Conservation (phyloP, 768 basidiomycete species). For the Gautieria morchelliformis region DNA sequence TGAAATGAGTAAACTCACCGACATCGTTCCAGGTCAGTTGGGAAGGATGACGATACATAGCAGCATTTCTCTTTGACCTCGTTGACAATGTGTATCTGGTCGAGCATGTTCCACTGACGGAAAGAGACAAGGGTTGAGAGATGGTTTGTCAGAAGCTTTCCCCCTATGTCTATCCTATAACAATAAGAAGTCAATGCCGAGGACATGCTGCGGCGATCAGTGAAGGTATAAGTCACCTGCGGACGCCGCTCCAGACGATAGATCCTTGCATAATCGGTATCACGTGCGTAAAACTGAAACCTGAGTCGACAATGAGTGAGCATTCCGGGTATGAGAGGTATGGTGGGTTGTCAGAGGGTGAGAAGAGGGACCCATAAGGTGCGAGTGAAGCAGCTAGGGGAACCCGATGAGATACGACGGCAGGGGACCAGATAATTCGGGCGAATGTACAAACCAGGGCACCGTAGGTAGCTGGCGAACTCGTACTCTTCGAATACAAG, state of each 20-base stretch:
- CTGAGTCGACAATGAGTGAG: constrained; percentile 74
- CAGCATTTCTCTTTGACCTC: constrained; percentile 86
- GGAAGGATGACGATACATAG: constrained; percentile 66
- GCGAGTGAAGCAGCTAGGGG: constrained; percentile 66
- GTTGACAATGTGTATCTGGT: constrained; percentile 90
- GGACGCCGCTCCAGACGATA: constrained; percentile 73
- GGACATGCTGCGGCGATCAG: background rate
- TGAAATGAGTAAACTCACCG: constrained; percentile 42
- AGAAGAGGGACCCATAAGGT: constrained; percentile 65
- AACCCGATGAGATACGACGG: background rate
- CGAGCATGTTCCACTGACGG: constrained; percentile 98
- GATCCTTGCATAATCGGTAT: constrained; percentile 70
- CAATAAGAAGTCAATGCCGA: background rate
- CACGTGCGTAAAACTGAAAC: constrained; percentile 91
- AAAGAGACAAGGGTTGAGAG: constrained; percentile 90
- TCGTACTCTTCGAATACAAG: constrained; percentile 97
- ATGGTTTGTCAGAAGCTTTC: constrained; percentile 91
- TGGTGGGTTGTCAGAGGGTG: constrained; percentile 23
- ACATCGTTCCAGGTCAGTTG: constrained; percentile 63
- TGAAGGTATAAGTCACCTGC: constrained; percentile 42
- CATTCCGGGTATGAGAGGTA: constrained; percentile 57
- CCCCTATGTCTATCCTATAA: constrained; percentile 86
- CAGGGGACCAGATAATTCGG: constrained; percentile 9
- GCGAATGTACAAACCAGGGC: constrained; percentile 53
- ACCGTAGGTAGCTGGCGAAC: constrained; percentile 72